Conservation (phyloP, 768 basidiomycete species). For the Auriscalpium microsporum region DNA sequence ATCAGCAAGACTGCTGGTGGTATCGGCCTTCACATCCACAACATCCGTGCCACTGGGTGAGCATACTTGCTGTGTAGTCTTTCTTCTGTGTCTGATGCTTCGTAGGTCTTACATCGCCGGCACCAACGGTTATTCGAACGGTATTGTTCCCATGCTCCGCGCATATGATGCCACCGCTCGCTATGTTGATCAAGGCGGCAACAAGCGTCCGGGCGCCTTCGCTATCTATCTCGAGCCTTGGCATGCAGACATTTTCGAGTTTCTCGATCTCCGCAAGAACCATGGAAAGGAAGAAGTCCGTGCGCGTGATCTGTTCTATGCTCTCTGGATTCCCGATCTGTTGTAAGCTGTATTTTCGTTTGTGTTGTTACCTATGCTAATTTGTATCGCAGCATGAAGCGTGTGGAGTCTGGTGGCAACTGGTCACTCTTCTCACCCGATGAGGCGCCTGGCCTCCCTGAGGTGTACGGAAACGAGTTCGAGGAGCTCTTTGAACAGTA, state of each 20-base stretch:
- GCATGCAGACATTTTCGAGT: slow-evolving; percentile 97
- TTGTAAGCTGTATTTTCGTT: slow-evolving; percentile 49
- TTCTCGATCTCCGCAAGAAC: slow-evolving; percentile 96
- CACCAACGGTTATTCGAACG: slow-evolving; percentile 98
- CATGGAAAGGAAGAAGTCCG: slow-evolving; percentile 97
- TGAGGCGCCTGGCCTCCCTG: slow-evolving; percentile 84
- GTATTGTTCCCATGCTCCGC: slow-evolving; percentile 98
- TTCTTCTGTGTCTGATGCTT: neutral
- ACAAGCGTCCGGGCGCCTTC: slow-evolving; percentile 98
- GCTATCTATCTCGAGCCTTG: slow-evolving; percentile 98
- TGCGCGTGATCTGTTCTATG: slow-evolving; percentile 95
- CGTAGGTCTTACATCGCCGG: slow-evolving; percentile 93
- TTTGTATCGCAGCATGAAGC: slow-evolving; percentile 70
- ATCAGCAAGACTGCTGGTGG: slow-evolving; percentile 99
- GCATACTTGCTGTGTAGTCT: slow-evolving; percentile 16
- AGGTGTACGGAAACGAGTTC: slow-evolving; percentile 86
- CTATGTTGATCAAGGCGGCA: slow-evolving; percentile 98
- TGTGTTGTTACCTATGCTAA: neutral
- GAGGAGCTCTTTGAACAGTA: slow-evolving; percentile 80
- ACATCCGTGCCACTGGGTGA: slow-evolving; percentile 91
- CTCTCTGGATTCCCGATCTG: slow-evolving; percentile 95
- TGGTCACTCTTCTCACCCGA: slow-evolving; percentile 99
- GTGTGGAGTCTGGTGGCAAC: slow-evolving; percentile 79
- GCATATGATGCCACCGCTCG: slow-evolving; percentile 97
- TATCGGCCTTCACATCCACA: slow-evolving; percentile 92